phyloP scores from a whole-genome alignment of 2,329 filamentous ascomycete genomes.

The Beauveria varroae region DNA sequence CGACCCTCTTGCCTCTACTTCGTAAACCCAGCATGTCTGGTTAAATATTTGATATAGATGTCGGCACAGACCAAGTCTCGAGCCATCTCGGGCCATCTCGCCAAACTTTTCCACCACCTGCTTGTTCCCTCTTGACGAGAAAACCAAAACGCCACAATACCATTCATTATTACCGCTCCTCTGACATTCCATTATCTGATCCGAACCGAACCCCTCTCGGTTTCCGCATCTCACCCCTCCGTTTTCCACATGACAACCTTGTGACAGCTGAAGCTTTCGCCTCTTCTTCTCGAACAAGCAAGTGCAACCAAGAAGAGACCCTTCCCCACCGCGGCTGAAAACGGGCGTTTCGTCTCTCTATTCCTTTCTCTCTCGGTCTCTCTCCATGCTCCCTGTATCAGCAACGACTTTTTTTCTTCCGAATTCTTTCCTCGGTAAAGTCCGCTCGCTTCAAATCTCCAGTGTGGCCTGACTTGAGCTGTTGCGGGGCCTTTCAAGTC shows the following conservation, averaged over 20 bases:
- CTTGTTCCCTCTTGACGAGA: too few relatives aligned
- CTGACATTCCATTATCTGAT: constrained; percentile 1
- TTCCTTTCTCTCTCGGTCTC: too few relatives aligned
- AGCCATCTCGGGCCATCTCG: too few relatives aligned
- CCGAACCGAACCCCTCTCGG: constrained; percentile 6
- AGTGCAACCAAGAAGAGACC: not conserved
- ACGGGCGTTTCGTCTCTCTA: too few relatives aligned
- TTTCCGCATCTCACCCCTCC: not conserved
- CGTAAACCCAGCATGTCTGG: too few relatives aligned
- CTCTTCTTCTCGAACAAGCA: not conserved
- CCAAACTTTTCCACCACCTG: not conserved
- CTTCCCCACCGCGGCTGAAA: constrained; percentile 1
- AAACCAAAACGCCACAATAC: not conserved
- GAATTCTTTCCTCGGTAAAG: not conserved
- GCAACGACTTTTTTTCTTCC: not conserved
- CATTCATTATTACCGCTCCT: not conserved
- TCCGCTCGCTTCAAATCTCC: not conserved
- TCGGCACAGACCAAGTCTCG: too few relatives aligned
- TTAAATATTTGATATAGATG: too few relatives aligned
- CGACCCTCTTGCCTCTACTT: too few relatives aligned
- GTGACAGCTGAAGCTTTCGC: too few relatives aligned
- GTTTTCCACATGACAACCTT: too few relatives aligned
- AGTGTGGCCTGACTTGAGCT: not conserved
- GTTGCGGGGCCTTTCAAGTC: too few relatives aligned
- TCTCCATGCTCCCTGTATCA: not conserved